These are phyloP conservation scores for Fusarium kyushuense DNA, from an alignment of 2,329 filamentous ascomycete genomes.

Conservation along the genomic window DNA sequence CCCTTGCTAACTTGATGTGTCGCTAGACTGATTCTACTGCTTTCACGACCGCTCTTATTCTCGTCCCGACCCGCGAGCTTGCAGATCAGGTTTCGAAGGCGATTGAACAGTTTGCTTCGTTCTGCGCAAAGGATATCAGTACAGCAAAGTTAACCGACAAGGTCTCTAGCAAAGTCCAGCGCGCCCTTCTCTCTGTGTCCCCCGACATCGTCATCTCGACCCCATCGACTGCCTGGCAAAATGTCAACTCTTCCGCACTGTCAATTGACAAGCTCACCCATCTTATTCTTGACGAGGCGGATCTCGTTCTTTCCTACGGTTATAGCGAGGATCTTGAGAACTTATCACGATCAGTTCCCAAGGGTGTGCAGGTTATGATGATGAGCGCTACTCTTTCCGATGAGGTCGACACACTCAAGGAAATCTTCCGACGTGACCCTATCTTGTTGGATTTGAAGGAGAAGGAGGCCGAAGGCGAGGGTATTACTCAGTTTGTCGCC, in stretches of 20 bases:
- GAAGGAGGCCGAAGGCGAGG: constrained; percentile 79
- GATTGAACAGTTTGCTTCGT: constrained; percentile 80
- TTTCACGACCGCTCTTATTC: constrained; percentile 80
- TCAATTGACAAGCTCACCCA: constrained; percentile 78
- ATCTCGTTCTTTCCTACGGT: constrained; percentile 92
- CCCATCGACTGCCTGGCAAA: constrained; percentile 83
- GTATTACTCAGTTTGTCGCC: constrained; percentile 88
- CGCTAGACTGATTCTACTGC: constrained; percentile 62
- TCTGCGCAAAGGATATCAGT: constrained; percentile 86
- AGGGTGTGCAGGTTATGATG: constrained; percentile 88
- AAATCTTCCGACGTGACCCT: constrained; percentile 85
- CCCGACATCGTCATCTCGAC: constrained; percentile 94
- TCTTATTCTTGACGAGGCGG: constrained; percentile 93
- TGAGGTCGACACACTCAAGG: constrained; percentile 87
- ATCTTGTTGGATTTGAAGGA: constrained; percentile 85
- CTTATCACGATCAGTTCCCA: constrained; percentile 81
- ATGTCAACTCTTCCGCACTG: constrained; percentile 74
- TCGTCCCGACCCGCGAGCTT: constrained; percentile 94
- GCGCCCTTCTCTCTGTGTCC: constrained; percentile 83
- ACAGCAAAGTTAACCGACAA: constrained; percentile 91
- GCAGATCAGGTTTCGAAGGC: constrained; percentile 89
- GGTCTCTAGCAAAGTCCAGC: constrained; percentile 88
- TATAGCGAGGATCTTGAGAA: constrained; percentile 91
- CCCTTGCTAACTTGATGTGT: constrained; percentile 13
- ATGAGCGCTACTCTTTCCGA: constrained; percentile 93